phyloP scores from a whole-genome alignment of 1,284 basidiomycete species.

The Somion occarium region DNA sequence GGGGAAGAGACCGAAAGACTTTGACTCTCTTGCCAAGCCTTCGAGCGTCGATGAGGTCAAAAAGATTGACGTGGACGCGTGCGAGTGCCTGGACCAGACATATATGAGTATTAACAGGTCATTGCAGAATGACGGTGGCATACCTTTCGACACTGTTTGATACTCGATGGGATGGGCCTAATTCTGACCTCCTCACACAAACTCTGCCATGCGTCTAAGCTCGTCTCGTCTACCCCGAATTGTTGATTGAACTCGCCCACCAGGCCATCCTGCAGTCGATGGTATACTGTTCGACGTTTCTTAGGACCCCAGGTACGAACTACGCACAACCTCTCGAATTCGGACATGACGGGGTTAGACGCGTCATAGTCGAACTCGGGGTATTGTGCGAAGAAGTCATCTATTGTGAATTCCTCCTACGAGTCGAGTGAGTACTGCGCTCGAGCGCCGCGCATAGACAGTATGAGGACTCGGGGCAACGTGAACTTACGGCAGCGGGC shows the following conservation, averaged over 20 bases:
- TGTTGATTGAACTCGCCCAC: conserved; percentile 27
- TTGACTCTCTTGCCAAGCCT: neutral
- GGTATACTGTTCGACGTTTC: conserved; percentile 4
- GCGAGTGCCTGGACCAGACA: conserved; percentile 21
- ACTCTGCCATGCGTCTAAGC: conserved; percentile 27
- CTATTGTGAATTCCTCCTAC: neutral
- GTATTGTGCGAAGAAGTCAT: conserved; percentile 22
- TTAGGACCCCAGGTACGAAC: conserved; percentile 11
- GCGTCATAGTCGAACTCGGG: conserved; percentile 19
- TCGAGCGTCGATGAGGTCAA: conserved; percentile 18
- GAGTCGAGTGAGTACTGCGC: too few relatives aligned
- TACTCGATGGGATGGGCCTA: neutral
- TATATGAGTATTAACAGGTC: neutral
- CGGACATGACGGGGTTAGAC: conserved; percentile 14
- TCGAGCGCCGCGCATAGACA: too few relatives aligned
- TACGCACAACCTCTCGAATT: conserved; percentile 22
- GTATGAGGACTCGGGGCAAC: too few relatives aligned
- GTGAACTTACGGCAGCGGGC: too few relatives aligned
- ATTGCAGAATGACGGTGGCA: neutral
- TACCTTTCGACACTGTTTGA: neutral
- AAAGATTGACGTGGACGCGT: conserved; percentile 15
- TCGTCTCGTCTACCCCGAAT: conserved; percentile 27
- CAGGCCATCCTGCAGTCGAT: conserved; percentile 22
- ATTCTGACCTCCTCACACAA: conserved; percentile 20
- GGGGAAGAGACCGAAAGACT: conserved; percentile 7